Conservation (phyloP, 192 early-diverging fungal genomes). For the Piromyces sp. region DNA sequence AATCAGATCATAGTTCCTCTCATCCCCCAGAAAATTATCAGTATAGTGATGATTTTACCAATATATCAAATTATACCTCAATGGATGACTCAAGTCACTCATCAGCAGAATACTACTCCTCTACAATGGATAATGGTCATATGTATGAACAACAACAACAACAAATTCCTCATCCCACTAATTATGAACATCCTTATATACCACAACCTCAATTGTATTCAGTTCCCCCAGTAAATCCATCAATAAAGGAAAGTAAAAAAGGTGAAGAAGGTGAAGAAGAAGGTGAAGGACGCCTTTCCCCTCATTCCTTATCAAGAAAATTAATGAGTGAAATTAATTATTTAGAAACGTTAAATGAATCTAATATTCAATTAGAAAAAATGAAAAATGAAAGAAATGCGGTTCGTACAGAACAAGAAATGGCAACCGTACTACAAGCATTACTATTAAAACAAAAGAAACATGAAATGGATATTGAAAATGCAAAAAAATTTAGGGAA, state of each 20-base stretch:
- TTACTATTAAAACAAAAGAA: neutral
- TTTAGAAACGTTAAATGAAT: neutral
- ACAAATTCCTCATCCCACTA: too few relatives aligned
- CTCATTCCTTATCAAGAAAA: neutral
- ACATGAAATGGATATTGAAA: neutral
- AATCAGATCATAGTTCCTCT: too few relatives aligned
- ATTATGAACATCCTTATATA: too few relatives aligned
- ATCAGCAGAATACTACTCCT: neutral
- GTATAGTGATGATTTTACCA: neutral
- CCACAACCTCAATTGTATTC: too few relatives aligned
- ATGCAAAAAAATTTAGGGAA: neutral
- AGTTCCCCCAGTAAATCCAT: neutral
- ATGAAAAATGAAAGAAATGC: neutral
- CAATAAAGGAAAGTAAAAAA: too few relatives aligned
- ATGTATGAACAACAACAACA: too few relatives aligned
- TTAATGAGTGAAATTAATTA: neutral
- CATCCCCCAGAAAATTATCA: neutral
- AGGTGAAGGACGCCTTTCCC: neutral
- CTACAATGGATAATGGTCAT: neutral
- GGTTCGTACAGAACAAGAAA: neutral
- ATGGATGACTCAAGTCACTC: neutral
- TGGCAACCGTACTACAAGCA: neutral
- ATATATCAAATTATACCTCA: neutral
- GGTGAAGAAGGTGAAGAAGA: too few relatives aligned
- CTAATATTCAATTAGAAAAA: neutral